Conservation (phyloP, 1,284 basidiomycete genomes). For the Ceratobasidium sp. region DNA sequence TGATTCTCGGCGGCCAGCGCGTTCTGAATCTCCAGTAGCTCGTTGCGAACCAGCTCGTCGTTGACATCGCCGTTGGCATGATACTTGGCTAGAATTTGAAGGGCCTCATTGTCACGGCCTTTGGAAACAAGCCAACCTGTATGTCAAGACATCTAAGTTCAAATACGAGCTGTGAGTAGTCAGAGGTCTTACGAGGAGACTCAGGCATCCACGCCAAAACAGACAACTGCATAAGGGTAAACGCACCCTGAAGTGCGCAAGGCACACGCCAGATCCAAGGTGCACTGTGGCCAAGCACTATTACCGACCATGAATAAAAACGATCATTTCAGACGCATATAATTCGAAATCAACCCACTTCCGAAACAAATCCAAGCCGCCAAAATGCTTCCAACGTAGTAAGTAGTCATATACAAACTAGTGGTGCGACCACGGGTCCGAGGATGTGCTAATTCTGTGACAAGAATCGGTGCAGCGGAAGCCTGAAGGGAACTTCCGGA, state of each 20-base stretch:
- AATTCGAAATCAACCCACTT: slow-evolving; percentile 38
- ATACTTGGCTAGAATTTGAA: slow-evolving; percentile 44
- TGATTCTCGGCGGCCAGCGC: slow-evolving; percentile 65
- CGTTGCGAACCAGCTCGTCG: slow-evolving; percentile 50
- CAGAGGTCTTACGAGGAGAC: not conserved
- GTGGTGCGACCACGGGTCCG: slow-evolving; percentile 54
- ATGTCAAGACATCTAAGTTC: too few relatives aligned
- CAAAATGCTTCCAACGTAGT: slow-evolving; percentile 46
- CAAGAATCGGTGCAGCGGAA: slow-evolving; percentile 61
- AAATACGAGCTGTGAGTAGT: too few relatives aligned
- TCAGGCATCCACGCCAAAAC: not conserved
- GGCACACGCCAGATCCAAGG: slow-evolving; percentile 61
- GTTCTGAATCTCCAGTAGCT: slow-evolving; percentile 58
- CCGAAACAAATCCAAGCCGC: slow-evolving; percentile 46
- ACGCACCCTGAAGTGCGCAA: slow-evolving; percentile 65
- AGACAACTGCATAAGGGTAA: slow-evolving; percentile 63
- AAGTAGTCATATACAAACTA: slow-evolving; percentile 47
- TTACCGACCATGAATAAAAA: slow-evolving; percentile 41
- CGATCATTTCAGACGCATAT: not conserved
- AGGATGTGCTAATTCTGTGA: slow-evolving; percentile 73
- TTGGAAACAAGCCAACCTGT: slow-evolving; percentile 48
- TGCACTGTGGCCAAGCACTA: slow-evolving; percentile 61
- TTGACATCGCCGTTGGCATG: slow-evolving; percentile 44
- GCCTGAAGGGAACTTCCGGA: not conserved
- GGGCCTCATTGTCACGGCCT: slow-evolving; percentile 45